Evolutionary conservation across 768 basidiomycete species (phyloP).

Genomic region (Russula olivacea): DNA sequence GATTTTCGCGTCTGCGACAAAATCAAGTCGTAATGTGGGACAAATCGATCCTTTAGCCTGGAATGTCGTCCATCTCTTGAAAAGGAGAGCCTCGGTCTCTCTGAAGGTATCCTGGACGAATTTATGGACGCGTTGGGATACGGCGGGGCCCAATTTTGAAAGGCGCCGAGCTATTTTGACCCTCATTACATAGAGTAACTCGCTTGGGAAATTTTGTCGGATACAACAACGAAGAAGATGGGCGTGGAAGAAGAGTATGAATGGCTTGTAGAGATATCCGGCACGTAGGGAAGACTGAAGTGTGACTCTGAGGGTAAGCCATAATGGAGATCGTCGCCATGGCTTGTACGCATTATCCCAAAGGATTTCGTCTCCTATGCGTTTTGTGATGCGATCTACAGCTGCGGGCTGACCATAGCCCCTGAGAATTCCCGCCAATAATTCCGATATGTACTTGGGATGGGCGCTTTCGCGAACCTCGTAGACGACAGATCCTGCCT

Average conservation of each 20-base stretch:
- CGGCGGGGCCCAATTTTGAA: conserved; percentile 15
- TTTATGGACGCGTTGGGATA: conserved; percentile 6
- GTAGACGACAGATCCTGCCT: conserved; percentile 26
- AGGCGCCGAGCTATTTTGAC: conserved; percentile 28
- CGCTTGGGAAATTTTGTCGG: conserved; percentile 27
- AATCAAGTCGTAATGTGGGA: neutral
- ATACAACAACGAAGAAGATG: conserved; percentile 23
- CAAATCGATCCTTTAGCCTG: neutral
- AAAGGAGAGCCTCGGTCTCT: conserved; percentile 1
- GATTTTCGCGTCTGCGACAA: neutral
- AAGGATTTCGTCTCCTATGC: conserved; percentile 43
- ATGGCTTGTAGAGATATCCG: conserved; percentile 39
- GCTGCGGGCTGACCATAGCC: conserved; percentile 33
- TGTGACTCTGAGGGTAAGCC: conserved; percentile 45
- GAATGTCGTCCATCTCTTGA: conserved; percentile 2
- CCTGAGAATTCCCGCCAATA: conserved; percentile 44
- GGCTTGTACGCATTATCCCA: conserved; percentile 37
- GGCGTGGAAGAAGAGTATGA: conserved; percentile 39
- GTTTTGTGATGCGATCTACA: conserved; percentile 36
- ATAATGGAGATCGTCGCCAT: conserved; percentile 48
- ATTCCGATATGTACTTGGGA: conserved; percentile 45
- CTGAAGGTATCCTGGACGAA: neutral
- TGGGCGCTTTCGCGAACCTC: conserved; percentile 40
- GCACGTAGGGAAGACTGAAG: conserved; percentile 31
- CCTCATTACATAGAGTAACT: conserved; percentile 31